Percentiles rank a stretch among this genome's conserved stretches.
Conservation (phyloP, 169 alveolate genomes). For the Plasmodium cynomolgi region DNA sequence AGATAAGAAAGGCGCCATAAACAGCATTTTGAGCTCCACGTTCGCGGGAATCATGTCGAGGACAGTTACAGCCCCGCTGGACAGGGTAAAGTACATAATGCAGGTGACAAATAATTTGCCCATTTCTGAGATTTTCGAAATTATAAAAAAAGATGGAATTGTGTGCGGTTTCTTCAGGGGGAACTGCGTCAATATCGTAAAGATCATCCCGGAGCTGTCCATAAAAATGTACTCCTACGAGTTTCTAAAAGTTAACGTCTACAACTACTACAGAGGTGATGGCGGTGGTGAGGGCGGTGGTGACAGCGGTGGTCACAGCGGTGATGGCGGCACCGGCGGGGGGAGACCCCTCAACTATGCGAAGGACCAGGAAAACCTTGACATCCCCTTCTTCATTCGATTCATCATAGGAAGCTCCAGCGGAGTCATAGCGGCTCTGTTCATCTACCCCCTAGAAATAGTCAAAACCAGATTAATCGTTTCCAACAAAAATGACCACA, state of each 20-base stretch:
- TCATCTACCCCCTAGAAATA: conserved; percentile 62
- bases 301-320: background rate
- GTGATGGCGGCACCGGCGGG: background rate
- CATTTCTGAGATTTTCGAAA: conserved; percentile 33
- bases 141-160: conserved; percentile 55
- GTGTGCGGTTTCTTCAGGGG: conserved; percentile 68
- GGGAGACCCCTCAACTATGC: background rate
- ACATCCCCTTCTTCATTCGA: conserved; percentile 60
- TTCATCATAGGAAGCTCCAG: conserved; percentile 71
- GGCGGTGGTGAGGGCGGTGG: background rate
- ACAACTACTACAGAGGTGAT: conserved; percentile 30
- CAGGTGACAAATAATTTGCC: conserved; percentile 64
- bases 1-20: conserved; percentile 47
- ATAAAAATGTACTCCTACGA: conserved; percentile 72
- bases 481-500: conserved; percentile 34
- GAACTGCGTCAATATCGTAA: conserved; percentile 60
- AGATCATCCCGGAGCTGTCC: conserved; percentile 59
- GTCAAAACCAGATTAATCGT: conserved; percentile 62
- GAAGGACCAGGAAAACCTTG: background rate
- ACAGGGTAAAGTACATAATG: conserved; percentile 65
- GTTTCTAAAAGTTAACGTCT: conserved; percentile 50
- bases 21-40: conserved; percentile 54
- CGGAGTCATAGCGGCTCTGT: conserved; percentile 66
- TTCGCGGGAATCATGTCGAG: conserved; percentile 56
- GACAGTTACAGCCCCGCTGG: conserved; percentile 60